phyloP scores from a whole-genome alignment of 1,139 yeast species.

The Candida tunisiensis region DNA sequence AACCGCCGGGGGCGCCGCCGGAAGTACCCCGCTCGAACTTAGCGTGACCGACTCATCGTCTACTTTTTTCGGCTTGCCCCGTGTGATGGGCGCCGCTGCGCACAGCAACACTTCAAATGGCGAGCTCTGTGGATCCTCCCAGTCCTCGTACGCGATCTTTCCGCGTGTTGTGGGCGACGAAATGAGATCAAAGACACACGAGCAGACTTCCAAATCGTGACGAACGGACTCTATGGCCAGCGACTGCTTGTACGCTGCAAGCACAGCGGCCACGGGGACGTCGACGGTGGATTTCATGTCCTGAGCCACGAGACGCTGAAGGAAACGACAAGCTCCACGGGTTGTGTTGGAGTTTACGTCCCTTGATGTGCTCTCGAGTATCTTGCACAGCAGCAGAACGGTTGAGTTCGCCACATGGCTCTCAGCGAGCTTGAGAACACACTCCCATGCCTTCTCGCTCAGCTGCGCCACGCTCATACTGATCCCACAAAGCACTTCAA shows the following conservation, averaged over 20 bases:
- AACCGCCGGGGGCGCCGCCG: constrained; percentile 22
- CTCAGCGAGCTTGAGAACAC: constrained; percentile 20
- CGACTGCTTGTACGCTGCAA: constrained; percentile 12
- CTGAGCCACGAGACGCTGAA: constrained; percentile 10
- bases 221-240: constrained; percentile 11
- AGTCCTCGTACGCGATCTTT: constrained; percentile 22
- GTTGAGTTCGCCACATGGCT: constrained; percentile 22
- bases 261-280: constrained; percentile 10
- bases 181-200: constrained; percentile 11
- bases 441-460: constrained; percentile 24
- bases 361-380: constrained; percentile 17
- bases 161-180: constrained; percentile 7
- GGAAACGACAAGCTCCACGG: constrained; percentile 29
- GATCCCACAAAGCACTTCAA: constrained; percentile 36
- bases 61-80: neutral
- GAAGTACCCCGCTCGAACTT: neutral
- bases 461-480: constrained; percentile 23
- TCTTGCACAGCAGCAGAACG: constrained; percentile 21
- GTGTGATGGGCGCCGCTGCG: constrained; percentile 7
- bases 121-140: constrained; percentile 30
- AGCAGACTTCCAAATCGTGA: constrained; percentile 13
- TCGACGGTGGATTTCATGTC: constrained; percentile 3
- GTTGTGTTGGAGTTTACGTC: constrained; percentile 24
- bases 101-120: constrained; percentile 21
- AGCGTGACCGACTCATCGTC: neutral